Conservation (phyloP, 805 yeast genomes). For the Saturnispora zaruensis region DNA sequence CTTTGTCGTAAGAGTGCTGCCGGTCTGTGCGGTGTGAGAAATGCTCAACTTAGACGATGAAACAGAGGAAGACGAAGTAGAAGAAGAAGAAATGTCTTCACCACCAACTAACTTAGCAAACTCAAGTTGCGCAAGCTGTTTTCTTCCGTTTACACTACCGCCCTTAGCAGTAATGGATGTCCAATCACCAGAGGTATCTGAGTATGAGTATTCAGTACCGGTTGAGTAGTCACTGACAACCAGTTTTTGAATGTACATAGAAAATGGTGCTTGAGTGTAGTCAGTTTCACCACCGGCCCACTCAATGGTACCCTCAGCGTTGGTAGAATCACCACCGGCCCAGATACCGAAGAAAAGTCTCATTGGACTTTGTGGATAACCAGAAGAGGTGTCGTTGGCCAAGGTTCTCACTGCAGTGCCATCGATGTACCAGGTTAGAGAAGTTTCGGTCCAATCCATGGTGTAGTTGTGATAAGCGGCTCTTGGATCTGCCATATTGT, state of each 20-base stretch:
- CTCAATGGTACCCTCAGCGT: slow-evolving; percentile 59
- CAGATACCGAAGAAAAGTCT: slow-evolving; percentile 50
- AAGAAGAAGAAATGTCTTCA: slow-evolving; percentile 6
- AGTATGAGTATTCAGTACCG: slow-evolving; percentile 49
- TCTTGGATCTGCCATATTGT: slow-evolving; percentile 49
- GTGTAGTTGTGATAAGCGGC: slow-evolving; percentile 65
- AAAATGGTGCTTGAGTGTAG: slow-evolving; percentile 56
- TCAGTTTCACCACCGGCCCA: slow-evolving; percentile 80
- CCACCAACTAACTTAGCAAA: slow-evolving; percentile 32
- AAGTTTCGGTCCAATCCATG: slow-evolving; percentile 70
- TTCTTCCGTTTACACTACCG: slow-evolving; percentile 58
- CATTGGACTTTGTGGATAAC: slow-evolving; percentile 93
- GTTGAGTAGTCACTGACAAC: slow-evolving; percentile 63
- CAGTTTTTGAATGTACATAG: slow-evolving; percentile 53
- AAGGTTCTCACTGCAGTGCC: slow-evolving; percentile 62
- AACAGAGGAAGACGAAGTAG: neutral
- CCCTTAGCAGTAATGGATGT: slow-evolving; percentile 46
- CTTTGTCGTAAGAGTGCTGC: neutral
- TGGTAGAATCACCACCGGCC: slow-evolving; percentile 75
- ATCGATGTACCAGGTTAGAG: slow-evolving; percentile 63
- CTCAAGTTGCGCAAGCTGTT: slow-evolving; percentile 35
- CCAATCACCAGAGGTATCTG: slow-evolving; percentile 51
- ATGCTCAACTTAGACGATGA: too few species aligned
- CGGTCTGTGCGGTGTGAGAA: neutral
- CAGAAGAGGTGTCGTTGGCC: slow-evolving; percentile 43